phyloP scores from a whole-genome alignment of 805 yeast genomes.

The Starmerella ratchasimensis region DNA sequence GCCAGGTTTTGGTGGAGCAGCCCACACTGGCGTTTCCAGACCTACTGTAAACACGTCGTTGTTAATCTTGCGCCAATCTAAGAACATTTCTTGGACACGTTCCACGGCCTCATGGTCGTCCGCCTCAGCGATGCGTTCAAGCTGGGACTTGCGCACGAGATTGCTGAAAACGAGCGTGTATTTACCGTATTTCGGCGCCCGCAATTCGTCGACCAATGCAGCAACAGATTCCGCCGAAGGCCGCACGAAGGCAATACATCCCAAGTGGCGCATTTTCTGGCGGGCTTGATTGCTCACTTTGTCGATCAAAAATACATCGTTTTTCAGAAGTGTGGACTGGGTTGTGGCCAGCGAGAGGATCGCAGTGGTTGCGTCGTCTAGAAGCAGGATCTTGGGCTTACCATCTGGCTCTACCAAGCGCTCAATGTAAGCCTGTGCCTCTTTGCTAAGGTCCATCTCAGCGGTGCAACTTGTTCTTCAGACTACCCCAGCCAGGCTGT shows the following conservation, averaged over 20 bases:
- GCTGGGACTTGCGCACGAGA: conserved; percentile 54
- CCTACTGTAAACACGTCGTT: conserved; percentile 45
- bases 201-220: conserved; percentile 49
- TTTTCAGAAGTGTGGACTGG: conserved; percentile 66
- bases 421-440: conserved; percentile 29
- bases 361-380: conserved; percentile 69
- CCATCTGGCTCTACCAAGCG: conserved; percentile 28
- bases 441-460: conserved; percentile 16
- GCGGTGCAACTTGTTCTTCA: too few relatives aligned
- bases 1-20: conserved; percentile 11
- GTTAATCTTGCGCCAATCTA: conserved; percentile 67
- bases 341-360: conserved; percentile 81
- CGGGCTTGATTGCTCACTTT: conserved; percentile 40
- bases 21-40: conserved; percentile 23
- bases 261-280: conserved; percentile 63
- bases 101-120: conserved; percentile 74
- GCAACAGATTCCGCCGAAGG: conserved; percentile 57
- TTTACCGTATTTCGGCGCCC: conserved; percentile 61
- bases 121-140: conserved; percentile 79
- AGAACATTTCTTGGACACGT: conserved; percentile 69
- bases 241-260: conserved; percentile 64
- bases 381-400: conserved; percentile 54
- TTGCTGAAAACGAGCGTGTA: conserved; percentile 74
- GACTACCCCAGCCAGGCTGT: too few relatives aligned
- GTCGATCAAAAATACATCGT: conserved; percentile 77